These are phyloP conservation scores for Phoenix roebelenii DNA, from an alignment of 176 grass and related monocot genomes.

Conservation along the genomic window DNA sequence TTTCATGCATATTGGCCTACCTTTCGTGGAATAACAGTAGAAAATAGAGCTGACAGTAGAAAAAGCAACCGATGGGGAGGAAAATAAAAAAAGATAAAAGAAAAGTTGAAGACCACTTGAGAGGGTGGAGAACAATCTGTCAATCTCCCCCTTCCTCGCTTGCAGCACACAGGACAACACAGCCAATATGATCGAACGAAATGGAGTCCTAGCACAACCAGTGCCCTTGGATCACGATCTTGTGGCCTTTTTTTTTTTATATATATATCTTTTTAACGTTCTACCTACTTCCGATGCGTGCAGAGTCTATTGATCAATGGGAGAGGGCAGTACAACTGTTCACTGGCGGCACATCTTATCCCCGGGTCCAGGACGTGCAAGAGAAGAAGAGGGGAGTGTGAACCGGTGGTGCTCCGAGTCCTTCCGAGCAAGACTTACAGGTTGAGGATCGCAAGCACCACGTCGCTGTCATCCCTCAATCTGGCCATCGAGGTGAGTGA, in stretches of 20 bases:
- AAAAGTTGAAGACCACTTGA: no score
- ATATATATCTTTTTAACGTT: neutral
- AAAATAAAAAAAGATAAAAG: no score
- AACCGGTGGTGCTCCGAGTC: constrained; percentile 39
- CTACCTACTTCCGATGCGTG: constrained; percentile 8
- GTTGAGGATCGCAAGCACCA: constrained; percentile 70
- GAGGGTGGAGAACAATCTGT: no score
- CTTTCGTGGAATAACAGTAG: no score
- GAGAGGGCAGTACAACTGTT: constrained; percentile 68
- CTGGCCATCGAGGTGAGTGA: constrained; percentile 53
- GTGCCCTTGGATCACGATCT: constrained; percentile 25
- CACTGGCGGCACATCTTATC: constrained; percentile 40
- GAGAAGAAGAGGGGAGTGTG: constrained; percentile 38
- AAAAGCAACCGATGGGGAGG: no score
- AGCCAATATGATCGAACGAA: no score
- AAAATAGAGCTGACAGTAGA: no score
- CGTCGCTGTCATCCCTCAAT: constrained; percentile 73
- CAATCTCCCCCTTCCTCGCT: no score
- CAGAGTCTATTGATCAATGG: constrained; percentile 85
- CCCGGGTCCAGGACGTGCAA: constrained; percentile 26
- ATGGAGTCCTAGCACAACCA: neutral
- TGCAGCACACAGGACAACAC: no score
- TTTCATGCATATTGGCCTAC: no score
- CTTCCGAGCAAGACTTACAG: constrained; percentile 65
- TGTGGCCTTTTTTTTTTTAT: neutral